These are phyloP conservation scores for Ascosphaera apis DNA, from an alignment of 2,329 filamentous ascomycete species.

Conservation along the genomic window DNA sequence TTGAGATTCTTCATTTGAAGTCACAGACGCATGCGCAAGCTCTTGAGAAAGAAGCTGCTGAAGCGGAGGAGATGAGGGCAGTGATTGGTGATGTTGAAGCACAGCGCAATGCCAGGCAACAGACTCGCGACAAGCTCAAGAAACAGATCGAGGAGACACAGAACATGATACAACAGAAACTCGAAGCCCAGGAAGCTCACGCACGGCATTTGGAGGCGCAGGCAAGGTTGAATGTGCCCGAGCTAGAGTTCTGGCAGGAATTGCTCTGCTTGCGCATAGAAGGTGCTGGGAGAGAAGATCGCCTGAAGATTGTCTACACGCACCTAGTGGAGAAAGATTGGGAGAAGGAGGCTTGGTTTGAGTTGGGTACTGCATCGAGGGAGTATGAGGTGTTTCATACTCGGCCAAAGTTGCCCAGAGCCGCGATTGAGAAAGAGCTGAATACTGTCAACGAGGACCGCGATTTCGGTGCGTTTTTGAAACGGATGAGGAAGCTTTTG, in stretches of 20 bases:
- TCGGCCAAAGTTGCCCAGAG: conserved; percentile 39
- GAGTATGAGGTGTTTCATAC: conserved; percentile 72
- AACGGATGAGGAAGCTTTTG: conserved; percentile 39
- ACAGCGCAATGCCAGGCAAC: conserved; percentile 31
- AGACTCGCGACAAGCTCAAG: conserved; percentile 32
- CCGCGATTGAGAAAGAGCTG: conserved; percentile 30
- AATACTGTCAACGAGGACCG: conserved; percentile 35
- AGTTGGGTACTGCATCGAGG: conserved; percentile 55
- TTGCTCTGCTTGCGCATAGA: conserved; percentile 78
- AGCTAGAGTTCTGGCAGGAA: conserved; percentile 88
- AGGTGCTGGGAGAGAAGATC: conserved; percentile 61
- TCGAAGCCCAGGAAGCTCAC: conserved; percentile 24
- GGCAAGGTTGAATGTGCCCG: conserved; percentile 69
- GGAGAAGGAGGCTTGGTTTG: conserved; percentile 82
- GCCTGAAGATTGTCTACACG: conserved; percentile 72
- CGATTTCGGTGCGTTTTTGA: conserved; percentile 36
- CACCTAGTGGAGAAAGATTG: conserved; percentile 71
- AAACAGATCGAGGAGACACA: conserved; percentile 30
- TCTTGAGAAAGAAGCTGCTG: conserved; percentile 35
- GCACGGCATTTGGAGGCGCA: conserved; percentile 60
- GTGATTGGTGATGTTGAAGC: conserved; percentile 33
- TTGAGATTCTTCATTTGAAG: conserved; percentile 47
- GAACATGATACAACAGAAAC: conserved; percentile 21
- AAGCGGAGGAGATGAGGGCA: conserved; percentile 37
- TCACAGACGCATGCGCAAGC: conserved; percentile 31